Conservation (phyloP, 768 basidiomycete species). For the Hortiboletus flavorubellus region DNA sequence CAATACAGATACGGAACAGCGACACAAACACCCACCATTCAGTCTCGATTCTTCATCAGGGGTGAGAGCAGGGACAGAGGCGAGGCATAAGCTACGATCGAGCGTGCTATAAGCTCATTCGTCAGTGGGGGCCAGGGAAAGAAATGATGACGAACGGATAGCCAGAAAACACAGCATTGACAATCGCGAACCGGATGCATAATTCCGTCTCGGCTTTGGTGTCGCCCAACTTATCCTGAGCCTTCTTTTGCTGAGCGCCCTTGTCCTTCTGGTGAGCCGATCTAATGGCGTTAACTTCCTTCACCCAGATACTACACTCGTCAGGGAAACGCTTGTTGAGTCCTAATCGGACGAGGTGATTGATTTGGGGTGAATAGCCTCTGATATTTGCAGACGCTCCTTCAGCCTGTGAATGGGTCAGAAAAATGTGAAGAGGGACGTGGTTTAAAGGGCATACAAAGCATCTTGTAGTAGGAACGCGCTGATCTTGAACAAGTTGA, state of each 20-base stretch:
- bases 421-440: not conserved
- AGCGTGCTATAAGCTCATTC: conserved; percentile 10
- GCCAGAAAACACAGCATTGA: conserved; percentile 26
- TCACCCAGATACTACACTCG: conserved; percentile 24
- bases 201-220: conserved; percentile 16
- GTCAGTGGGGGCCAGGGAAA: not conserved
- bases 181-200: conserved; percentile 21
- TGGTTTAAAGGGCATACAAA: conserved; percentile 15
- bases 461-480: conserved; percentile 21
- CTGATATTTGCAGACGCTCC: conserved; percentile 27
- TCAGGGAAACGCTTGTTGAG: conserved; percentile 30
- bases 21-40: conserved; percentile 2
- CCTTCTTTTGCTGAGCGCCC: conserved; percentile 9
- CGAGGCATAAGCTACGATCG: conserved; percentile 16
- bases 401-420: conserved; percentile 17
- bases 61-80: conserved; percentile 11
- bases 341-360: conserved; percentile 29
- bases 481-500: conserved; percentile 3
- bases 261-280: not conserved
- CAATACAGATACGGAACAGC: not conserved
- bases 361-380: conserved; percentile 21
- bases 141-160: conserved; percentile 18
- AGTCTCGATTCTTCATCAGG: conserved; percentile 14
- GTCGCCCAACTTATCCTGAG: conserved; percentile 8
- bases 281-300: conserved; percentile 12